These are phyloP conservation scores for Piper longum DNA, from an alignment of 164 flowering plant genomes.

Conservation along the genomic window DNA sequence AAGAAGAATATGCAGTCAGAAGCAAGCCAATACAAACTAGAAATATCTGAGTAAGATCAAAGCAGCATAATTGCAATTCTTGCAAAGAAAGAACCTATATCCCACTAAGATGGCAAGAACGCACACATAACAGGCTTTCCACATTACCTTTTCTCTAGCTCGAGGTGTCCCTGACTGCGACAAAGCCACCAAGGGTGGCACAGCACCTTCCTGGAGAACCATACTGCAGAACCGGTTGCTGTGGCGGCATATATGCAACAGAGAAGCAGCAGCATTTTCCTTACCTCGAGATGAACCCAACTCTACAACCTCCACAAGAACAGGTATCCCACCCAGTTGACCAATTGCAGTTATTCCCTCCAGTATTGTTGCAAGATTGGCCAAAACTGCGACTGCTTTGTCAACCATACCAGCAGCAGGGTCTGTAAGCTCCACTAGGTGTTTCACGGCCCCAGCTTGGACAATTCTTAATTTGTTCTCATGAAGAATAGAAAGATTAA, in stretches of 20 bases:
- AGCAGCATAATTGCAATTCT: background rate
- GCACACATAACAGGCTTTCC: no score
- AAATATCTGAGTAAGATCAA: background rate
- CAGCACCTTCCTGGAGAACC: slow-evolving; percentile 16
- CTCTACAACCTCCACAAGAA: slow-evolving; percentile 63
- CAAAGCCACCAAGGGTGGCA: slow-evolving; percentile 16
- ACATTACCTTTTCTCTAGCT: slow-evolving; percentile 13
- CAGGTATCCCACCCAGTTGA: slow-evolving; percentile 51
- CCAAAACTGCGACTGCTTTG: slow-evolving; percentile 81
- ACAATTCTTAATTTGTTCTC: slow-evolving; percentile 90
- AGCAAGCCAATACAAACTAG: background rate
- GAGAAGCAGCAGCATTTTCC: slow-evolving; percentile 72
- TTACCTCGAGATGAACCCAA: slow-evolving; percentile 74
- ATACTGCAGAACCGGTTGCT: slow-evolving; percentile 8
- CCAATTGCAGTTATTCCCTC: slow-evolving; percentile 71
- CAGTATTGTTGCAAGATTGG: slow-evolving; percentile 67
- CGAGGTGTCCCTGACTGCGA: slow-evolving; percentile 17
- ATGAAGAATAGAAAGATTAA: slow-evolving; percentile 75
- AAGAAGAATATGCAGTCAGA: background rate
- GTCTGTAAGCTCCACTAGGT: slow-evolving; percentile 59
- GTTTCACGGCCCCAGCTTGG: slow-evolving; percentile 66
- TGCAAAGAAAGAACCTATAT: background rate
- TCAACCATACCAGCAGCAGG: slow-evolving; percentile 90
- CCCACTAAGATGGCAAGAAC: background rate
- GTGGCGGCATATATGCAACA: slow-evolving; percentile 13